Conservation (phyloP, 768 basidiomycete species). For the Pisolithus albus region DNA sequence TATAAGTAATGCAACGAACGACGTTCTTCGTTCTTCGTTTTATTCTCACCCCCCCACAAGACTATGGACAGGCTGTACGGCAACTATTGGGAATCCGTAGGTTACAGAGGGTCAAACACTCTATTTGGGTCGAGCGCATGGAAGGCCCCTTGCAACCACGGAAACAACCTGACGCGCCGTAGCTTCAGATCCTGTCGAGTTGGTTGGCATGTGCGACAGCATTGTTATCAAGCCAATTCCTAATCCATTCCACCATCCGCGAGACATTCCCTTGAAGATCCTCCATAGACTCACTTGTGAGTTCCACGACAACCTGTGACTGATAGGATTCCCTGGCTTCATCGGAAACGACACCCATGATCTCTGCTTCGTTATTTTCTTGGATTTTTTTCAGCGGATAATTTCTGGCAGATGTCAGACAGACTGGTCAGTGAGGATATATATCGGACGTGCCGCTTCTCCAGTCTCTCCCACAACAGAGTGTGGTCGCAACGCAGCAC, state of each 20-base stretch:
- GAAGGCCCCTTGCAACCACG: no score
- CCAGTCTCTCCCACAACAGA: constrained; percentile 81
- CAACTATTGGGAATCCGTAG: no score
- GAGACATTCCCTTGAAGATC: constrained; percentile 85
- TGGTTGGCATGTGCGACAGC: neutral
- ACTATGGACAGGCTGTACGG: no score
- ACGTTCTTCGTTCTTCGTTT: no score
- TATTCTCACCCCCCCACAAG: no score
- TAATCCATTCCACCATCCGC: constrained; percentile 85
- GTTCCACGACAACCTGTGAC: constrained; percentile 78
- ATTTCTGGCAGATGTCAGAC: constrained; percentile 39
- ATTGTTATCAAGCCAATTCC: constrained; percentile 50
- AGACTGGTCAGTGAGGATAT: neutral
- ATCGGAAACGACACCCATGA: constrained; percentile 87
- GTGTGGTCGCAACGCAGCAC: constrained; percentile 88
- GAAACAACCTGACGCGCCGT: no score
- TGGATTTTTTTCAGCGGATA: constrained; percentile 92
- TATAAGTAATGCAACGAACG: no score
- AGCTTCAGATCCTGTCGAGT: neutral
- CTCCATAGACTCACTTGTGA: constrained; percentile 67
- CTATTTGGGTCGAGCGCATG: no score
- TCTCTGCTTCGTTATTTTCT: constrained; percentile 98
- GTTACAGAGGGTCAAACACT: no score
- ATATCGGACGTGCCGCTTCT: constrained; percentile 59
- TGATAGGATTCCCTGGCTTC: constrained; percentile 87